These are phyloP conservation scores for Cutaneotrichosporon curvatum DNA, from an alignment of 1,284 basidiomycete genomes.

Conservation along the genomic window DNA sequence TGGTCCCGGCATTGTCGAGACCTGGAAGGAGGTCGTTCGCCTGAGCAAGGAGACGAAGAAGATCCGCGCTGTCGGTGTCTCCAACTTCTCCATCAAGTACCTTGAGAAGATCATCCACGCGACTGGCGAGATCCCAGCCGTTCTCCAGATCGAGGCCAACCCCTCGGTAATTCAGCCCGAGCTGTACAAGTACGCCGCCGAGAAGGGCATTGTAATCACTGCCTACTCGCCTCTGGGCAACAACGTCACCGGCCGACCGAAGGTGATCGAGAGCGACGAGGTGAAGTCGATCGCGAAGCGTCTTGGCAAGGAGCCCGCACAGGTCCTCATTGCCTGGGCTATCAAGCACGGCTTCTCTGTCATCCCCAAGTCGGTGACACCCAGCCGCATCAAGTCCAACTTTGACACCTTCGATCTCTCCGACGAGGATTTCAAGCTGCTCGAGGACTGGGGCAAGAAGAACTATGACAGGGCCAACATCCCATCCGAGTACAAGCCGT, in stretches of 20 bases:
- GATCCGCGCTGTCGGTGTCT: constrained; percentile 52
- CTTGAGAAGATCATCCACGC: constrained; percentile 64
- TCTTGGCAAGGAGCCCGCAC: constrained; percentile 57
- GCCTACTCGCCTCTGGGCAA: constrained; percentile 49
- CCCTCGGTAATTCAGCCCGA: constrained; percentile 50
- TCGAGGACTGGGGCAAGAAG: constrained; percentile 54
- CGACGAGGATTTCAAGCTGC: constrained; percentile 57
- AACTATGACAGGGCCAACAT: constrained; percentile 57
- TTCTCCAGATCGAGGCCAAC: constrained; percentile 80
- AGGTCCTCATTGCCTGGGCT: constrained; percentile 67
- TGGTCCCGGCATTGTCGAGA: constrained; percentile 25
- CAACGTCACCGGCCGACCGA: constrained; percentile 38
- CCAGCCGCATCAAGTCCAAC: constrained; percentile 54
- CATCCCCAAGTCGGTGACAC: constrained; percentile 63
- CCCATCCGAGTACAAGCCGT: constrained; percentile 52
- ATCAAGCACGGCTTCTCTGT: constrained; percentile 48
- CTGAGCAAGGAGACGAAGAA: constrained; percentile 39
- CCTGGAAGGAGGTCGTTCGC: constrained; percentile 43
- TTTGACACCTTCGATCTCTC: constrained; percentile 61
- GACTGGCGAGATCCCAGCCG: constrained; percentile 68
- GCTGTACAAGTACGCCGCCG: constrained; percentile 47
- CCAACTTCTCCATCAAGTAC: constrained; percentile 67
- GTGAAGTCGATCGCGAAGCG: constrained; percentile 58
- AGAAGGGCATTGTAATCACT: constrained; percentile 69
- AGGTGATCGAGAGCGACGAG: constrained; percentile 42